A percentile compares a stretch with the other conserved stretches of the same genome.
phyloP scores from a whole-genome alignment of 2,329 filamentous ascomycete genomes.

The Sporothrix brunneoviolacea region DNA sequence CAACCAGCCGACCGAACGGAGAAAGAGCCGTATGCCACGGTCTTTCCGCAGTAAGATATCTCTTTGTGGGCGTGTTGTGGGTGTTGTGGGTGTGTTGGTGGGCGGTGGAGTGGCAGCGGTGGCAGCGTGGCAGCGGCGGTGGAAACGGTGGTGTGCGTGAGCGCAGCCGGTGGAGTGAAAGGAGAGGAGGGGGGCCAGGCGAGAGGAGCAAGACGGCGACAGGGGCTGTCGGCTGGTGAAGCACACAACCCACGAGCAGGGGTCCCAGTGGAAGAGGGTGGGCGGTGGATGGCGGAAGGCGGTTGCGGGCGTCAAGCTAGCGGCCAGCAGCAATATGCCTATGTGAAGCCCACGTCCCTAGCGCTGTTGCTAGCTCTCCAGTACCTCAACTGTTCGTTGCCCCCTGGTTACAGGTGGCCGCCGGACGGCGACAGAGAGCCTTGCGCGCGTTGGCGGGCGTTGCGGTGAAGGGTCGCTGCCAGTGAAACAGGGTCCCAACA shows the following conservation, averaged over 20 bases:
- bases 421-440: neutral
- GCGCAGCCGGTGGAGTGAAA: neutral
- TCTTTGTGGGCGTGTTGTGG: neutral
- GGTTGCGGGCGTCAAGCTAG: neutral
- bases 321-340: neutral
- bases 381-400: no score
- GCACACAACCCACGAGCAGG: constrained; percentile 1
- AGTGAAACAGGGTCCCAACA: constrained; percentile 10
- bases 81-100: neutral
- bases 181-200: neutral
- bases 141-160: neutral
- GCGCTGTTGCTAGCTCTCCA: neutral
- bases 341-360: no score
- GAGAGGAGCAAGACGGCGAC: neutral
- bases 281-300: neutral
- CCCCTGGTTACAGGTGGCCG: no score
- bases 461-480: constrained; percentile 4
- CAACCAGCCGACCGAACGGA: neutral
- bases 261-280: neutral
- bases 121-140: neutral
- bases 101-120: neutral
- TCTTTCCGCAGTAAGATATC: no score
- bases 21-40: constrained; percentile 8
- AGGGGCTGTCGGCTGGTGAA: constrained; percentile 8
- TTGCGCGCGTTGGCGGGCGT: neutral